Evolutionary conservation across 352 stramenopile genomes (phyloP).

Genomic region (Pythium myriotylum): DNA sequence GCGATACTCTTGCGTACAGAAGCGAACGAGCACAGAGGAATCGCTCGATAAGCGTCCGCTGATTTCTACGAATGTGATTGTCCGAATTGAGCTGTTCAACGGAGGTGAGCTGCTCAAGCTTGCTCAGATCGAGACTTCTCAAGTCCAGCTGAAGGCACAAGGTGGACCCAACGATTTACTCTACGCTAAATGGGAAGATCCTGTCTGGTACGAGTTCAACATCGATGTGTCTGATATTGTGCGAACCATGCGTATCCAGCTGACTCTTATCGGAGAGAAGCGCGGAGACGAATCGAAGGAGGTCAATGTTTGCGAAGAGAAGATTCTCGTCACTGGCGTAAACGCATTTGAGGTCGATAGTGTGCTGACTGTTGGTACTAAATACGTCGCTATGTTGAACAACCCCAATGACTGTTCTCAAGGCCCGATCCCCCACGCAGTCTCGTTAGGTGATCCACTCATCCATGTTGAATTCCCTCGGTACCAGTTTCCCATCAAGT

Average conservation of each 20-base stretch:
- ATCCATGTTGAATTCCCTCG: slow-evolving; percentile 72
- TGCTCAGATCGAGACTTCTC: slow-evolving; percentile 64
- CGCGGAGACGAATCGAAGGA: slow-evolving; percentile 53
- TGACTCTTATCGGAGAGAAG: slow-evolving; percentile 75
- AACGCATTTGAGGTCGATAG: slow-evolving; percentile 86
- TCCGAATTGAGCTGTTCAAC: slow-evolving; percentile 80
- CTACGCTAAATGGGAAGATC: slow-evolving; percentile 72
- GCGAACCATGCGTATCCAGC: slow-evolving; percentile 73
- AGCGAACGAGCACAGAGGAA: slow-evolving; percentile 71
- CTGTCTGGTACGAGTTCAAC: slow-evolving; percentile 80
- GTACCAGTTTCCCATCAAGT: slow-evolving; percentile 70
- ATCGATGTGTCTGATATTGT: slow-evolving; percentile 71
- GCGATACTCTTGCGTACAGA: slow-evolving; percentile 61
- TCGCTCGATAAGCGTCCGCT: slow-evolving; percentile 49
- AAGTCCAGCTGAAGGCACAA: slow-evolving; percentile 75
- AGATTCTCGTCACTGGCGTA: slow-evolving; percentile 78
- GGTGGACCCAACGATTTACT: slow-evolving; percentile 55
- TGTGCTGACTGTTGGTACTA: slow-evolving; percentile 55
- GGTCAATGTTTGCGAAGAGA: slow-evolving; percentile 52
- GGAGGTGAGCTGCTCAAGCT: slow-evolving; percentile 70
- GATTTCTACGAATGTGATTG: slow-evolving; percentile 64
- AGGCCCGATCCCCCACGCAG: slow-evolving; percentile 77
- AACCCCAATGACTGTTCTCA: slow-evolving; percentile 75
- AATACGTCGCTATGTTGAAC: slow-evolving; percentile 84
- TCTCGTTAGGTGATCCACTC: slow-evolving; percentile 65